phyloP scores from a whole-genome alignment of 1,284 basidiomycete genomes.

The Uromyces viciae-fabae region DNA sequence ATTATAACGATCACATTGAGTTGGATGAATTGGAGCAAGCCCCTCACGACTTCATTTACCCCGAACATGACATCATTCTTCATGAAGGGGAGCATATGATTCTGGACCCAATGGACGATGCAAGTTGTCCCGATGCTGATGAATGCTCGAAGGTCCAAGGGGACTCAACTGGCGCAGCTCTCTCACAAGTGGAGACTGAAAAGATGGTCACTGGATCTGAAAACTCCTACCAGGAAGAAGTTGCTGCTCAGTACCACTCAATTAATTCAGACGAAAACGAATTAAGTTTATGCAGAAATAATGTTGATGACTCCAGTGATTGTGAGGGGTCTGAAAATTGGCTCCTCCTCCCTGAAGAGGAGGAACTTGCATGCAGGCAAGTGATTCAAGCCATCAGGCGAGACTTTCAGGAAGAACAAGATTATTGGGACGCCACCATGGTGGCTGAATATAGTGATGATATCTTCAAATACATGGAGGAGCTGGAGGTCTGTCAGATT shows the following conservation, averaged over 20 bases:
- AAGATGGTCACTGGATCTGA: slow-evolving; percentile 63
- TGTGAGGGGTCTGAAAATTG: slow-evolving; percentile 60
- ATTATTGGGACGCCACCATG: slow-evolving; percentile 90
- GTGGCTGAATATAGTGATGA: slow-evolving; percentile 96
- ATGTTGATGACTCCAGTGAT: slow-evolving; percentile 25
- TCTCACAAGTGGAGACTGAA: slow-evolving; percentile 26
- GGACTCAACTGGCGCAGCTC: not conserved
- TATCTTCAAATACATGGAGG: slow-evolving; percentile 92
- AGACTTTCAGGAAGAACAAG: slow-evolving; percentile 62
- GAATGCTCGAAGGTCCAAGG: slow-evolving; percentile 20
- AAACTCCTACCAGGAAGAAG: slow-evolving; percentile 49
- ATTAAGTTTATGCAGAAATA: slow-evolving; percentile 40
- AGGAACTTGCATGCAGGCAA: slow-evolving; percentile 51
- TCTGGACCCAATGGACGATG: slow-evolving; percentile 5
- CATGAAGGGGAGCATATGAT: slow-evolving; percentile 22
- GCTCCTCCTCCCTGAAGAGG: slow-evolving; percentile 61
- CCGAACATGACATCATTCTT: not conserved
- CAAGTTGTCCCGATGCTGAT: not conserved
- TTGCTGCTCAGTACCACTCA: not conserved
- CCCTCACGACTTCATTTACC: not conserved
- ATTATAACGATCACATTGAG: slow-evolving; percentile 17
- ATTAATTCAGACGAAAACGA: slow-evolving; percentile 44
- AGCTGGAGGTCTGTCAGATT: slow-evolving; percentile 67
- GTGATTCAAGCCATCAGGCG: slow-evolving; percentile 54
- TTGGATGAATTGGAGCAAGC: not conserved